Percentiles rank a stretch among this genome's conserved stretches.
phyloP scores from a whole-genome alignment of 2,329 filamentous ascomycete species.

The Aspergillus texensis region DNA sequence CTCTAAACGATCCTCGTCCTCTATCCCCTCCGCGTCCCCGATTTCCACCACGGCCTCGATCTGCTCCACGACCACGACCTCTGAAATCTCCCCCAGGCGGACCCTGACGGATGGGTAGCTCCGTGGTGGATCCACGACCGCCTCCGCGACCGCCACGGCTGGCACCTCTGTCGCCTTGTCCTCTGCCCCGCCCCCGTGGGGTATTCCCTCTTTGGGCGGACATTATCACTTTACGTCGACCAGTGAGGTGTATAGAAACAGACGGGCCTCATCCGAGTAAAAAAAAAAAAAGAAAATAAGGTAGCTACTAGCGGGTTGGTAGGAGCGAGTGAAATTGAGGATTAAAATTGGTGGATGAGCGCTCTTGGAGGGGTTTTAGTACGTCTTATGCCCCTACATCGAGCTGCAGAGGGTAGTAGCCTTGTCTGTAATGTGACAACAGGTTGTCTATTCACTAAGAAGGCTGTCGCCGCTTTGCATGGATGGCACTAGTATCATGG shows the following conservation, averaged over 20 bases:
- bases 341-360: neutral
- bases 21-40: constrained; percentile 10
- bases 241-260: neutral
- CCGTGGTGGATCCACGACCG: constrained; percentile 27
- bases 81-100: constrained; percentile 16
- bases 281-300: neutral
- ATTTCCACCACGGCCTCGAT: neutral
- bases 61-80: constrained; percentile 20
- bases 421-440: neutral
- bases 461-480: neutral
- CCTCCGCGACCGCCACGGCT: constrained; percentile 28
- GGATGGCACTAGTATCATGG: neutral
- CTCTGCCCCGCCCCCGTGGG: constrained; percentile 19
- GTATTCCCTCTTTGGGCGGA: constrained; percentile 19
- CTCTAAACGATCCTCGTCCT: neutral
- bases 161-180: constrained; percentile 18
- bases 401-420: neutral
- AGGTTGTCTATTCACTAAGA: neutral
- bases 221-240: constrained; percentile 13
- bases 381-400: neutral
- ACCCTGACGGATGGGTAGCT: constrained; percentile 27
- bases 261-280: neutral
- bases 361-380: neutral
- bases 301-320: neutral
- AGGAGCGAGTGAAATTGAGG: neutral